These are phyloP conservation scores for Entomortierella parvispora DNA, from an alignment of 192 early-diverging fungal species.

Conservation along the genomic window DNA sequence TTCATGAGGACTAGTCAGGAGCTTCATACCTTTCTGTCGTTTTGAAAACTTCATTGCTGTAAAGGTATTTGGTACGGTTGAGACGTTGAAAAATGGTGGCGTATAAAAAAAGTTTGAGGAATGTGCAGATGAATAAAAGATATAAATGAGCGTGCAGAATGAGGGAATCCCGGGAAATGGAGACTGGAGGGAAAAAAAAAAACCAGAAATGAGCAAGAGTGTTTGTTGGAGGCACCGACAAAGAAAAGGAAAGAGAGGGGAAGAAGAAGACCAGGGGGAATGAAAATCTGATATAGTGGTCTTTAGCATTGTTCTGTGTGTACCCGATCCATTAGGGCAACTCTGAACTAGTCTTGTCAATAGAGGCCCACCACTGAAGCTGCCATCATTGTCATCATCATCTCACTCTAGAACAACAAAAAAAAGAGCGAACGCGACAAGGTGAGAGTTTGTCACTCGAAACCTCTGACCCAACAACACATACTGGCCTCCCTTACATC, in stretches of 20 bases:
- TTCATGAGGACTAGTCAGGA: background rate
- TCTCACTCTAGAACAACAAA: too few species aligned
- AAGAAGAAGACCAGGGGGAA: background rate
- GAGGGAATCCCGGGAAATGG: background rate
- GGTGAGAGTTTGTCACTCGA: too few species aligned
- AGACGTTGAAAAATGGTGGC: too few species aligned
- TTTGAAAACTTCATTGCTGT: conserved; percentile 25
- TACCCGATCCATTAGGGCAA: too few species aligned
- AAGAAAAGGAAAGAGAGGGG: background rate
- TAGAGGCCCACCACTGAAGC: too few species aligned
- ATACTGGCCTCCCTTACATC: too few species aligned
- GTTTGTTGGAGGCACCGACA: background rate
- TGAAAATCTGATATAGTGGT: background rate
- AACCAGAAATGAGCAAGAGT: background rate
- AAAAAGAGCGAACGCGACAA: too few species aligned
- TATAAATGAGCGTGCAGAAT: background rate
- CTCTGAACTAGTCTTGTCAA: too few species aligned
- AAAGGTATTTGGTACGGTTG: background rate
- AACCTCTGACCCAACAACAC: too few species aligned
- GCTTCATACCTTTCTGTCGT: conserved; percentile 31
- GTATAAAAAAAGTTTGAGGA: background rate
- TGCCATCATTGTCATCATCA: too few species aligned
- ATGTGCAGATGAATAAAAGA: too few species aligned
- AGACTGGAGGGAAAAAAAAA: background rate
- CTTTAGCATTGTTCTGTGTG: too few species aligned